These are phyloP conservation scores for Phyllosticta citribraziliensis DNA, from an alignment of 2,329 filamentous ascomycete species.

Conservation along the genomic window DNA sequence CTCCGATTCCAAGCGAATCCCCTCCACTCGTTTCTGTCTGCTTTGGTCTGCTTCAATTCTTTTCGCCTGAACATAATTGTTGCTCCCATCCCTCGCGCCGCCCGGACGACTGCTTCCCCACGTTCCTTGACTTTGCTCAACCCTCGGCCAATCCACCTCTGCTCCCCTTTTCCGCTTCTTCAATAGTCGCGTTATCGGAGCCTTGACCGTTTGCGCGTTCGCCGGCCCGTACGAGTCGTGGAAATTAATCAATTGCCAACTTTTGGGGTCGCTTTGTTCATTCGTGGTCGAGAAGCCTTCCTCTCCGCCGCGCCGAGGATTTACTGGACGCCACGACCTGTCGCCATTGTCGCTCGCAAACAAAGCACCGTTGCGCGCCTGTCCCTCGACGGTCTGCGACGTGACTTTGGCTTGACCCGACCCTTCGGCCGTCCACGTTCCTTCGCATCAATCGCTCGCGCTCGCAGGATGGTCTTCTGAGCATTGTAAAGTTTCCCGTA, in stretches of 20 bases:
- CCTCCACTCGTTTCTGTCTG: constrained; percentile 21
- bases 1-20: constrained; percentile 26
- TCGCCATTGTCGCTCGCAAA: constrained; percentile 7
- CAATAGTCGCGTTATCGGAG: not conserved
- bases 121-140: not conserved
- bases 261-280: constrained; percentile 7
- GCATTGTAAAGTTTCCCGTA: not conserved
- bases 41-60: constrained; percentile 14
- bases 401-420: constrained; percentile 15
- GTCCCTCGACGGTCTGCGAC: constrained; percentile 13
- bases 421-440: constrained; percentile 14
- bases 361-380: not conserved
- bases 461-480: constrained; percentile 13
- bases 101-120: constrained; percentile 13
- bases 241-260: constrained; percentile 1
- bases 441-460: constrained; percentile 17
- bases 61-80: constrained; percentile 9
- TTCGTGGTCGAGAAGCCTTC: constrained; percentile 1
- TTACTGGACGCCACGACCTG: constrained; percentile 3
- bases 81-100: constrained; percentile 10
- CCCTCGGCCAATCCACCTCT: not conserved
- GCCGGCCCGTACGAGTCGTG: constrained; percentile 1
- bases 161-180: not conserved
- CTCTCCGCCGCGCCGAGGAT: constrained; percentile 1
- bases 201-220: not conserved